Conservation (phyloP, 176 grass and related monocot species). For the Musa itinerans region DNA sequence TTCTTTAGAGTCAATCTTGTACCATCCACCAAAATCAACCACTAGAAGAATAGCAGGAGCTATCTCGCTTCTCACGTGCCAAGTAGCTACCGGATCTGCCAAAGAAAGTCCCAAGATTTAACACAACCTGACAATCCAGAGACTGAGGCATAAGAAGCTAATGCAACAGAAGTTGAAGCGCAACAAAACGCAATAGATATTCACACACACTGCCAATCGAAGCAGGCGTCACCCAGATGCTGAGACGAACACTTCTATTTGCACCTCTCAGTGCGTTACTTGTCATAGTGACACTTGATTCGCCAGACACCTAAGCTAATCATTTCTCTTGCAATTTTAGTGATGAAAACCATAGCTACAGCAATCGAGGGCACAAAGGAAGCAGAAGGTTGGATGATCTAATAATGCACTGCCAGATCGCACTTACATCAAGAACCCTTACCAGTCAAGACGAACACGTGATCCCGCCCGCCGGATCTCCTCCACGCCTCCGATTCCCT, state of each 20-base stretch:
- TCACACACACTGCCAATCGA: too few species aligned
- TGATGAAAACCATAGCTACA: too few species aligned
- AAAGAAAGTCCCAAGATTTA: constrained; percentile 77
- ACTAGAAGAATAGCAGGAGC: constrained; percentile 70
- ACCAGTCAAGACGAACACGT: constrained; percentile 83
- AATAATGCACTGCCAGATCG: not conserved
- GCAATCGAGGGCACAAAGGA: too few species aligned
- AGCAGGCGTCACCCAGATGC: too few species aligned
- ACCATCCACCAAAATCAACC: constrained; percentile 94
- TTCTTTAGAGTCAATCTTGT: constrained; percentile 58
- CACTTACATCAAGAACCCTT: not conserved
- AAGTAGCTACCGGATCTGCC: constrained; percentile 85
- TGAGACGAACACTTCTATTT: too few species aligned
- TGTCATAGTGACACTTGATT: too few species aligned
- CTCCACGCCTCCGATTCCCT: constrained; percentile 52
- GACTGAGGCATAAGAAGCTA: constrained; percentile 45
- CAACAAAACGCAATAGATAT: not conserved
- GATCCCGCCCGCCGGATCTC: constrained; percentile 63
- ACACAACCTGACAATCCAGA: constrained; percentile 53
- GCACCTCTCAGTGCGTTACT: too few species aligned
- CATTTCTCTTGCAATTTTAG: too few species aligned
- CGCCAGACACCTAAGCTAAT: too few species aligned
- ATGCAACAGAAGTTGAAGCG: constrained; percentile 11
- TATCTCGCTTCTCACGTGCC: constrained; percentile 71
- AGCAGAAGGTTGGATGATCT: not conserved